Evolutionary conservation across 73 alveolate genomes (phyloP), one percentile per base, ranked within the genome.

Genomic region (Uronychia binucleata): DNA sequence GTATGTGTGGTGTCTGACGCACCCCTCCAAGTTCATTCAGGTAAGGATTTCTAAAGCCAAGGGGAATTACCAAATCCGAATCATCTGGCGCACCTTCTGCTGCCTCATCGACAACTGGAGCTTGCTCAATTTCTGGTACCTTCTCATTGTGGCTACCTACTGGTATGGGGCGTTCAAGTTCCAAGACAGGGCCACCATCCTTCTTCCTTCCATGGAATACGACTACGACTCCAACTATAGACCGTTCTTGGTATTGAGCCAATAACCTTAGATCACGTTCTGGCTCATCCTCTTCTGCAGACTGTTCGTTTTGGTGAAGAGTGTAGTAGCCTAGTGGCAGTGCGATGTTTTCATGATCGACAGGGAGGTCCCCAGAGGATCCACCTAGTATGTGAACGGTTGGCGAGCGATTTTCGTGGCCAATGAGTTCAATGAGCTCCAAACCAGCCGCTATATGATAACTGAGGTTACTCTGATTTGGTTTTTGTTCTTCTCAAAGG

Each of bases 321-420:
- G 94, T n/a, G 84, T 98, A 28, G 74, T 83, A 34, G 91, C 82
- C 0, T 96, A 98, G 88, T 77, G 94, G 30, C 81, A 80, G 77
- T 82, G 83, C 30, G 96, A 97, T 85, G 83, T 96, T 0, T 92
- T 96, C 84, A 94, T 98, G 83, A 77, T 98, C 33, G 99, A 98
- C 91, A 95, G 99, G 98, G 99, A 98, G 81, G 76, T 81, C 93
- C 94, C 84, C 93, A 96, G 75, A 86, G 67, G 67, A 46, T 34
- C 58, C 30, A 67, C 82, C 34, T 57, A 30, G 25, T 84, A 88
- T 28, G 89, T 87, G 30, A 85, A 90, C 31, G 99, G 98, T 46
- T 98, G 99, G 99, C 93, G 99, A 86, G 35, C 96, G 34, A 80
- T 97, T 35, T 96, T 97, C 83, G 95, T 98, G 19, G 98, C 96